Base-by-base conservation (phyloP, 2,329 filamentous ascomycete species). In the Fusarium sp. region DNA sequence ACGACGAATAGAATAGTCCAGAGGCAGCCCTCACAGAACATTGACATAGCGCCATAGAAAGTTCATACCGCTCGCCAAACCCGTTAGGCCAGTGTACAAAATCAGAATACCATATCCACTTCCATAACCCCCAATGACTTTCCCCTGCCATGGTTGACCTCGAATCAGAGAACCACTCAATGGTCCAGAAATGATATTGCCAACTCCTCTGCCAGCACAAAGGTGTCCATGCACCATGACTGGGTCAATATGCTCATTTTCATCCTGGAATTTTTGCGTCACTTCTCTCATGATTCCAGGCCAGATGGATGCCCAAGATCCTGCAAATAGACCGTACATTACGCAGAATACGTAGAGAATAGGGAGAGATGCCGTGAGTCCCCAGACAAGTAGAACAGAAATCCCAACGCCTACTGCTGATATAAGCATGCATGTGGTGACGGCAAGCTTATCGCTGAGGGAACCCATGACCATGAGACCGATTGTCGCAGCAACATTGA, bases 261-360 rank as follows among this genome's bases (percentile, higher is more conserved):
- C 53, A 6, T 60, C 30, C 20, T 60, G 64, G 7, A 55, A 70
- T 7, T 58, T 71, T 23, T 60, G 59, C 4, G 64, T 64, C 8
- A 85, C 74, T 26, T 84, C 79, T 48, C 73, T 79, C 81, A 84
- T 84, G 69, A 87, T 82, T 0, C 86, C 86, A 8, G 84, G 84
- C 88, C 88, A 91, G 0, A 87, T 87, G 1, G 86, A 85, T 20
- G 85, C 86, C 74, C 88, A 91, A 0, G 86, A 85, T 5, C 88
- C 87, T 0, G 89, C 88, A 54, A 90, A 91, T 66, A 90, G 84
- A 2, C 89, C 90, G 73, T 89, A 91, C n/a, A 85, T 81, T 20
- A 90, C 76, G n/a, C 88, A 86, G 75, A 91, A 91, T 17, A 86
- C 72, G 14, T 88, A 85, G n/a, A 91, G 79, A 6, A 87, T 77